Base-by-base conservation (phyloP, 129 eudicot species). In the Saposhnikovia divaricata region DNA sequence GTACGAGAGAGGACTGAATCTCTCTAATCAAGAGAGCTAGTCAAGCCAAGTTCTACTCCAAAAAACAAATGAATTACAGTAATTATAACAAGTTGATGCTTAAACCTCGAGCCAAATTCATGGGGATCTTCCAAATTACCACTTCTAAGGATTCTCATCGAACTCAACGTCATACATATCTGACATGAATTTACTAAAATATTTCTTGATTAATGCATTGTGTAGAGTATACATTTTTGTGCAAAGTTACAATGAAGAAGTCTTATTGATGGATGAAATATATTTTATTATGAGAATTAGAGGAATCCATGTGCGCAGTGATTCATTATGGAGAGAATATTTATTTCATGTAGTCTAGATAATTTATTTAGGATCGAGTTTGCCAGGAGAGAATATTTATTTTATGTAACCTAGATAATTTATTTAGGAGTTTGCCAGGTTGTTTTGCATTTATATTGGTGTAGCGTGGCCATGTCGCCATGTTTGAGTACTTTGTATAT, bases 401-500 rank as follows among this genome's bases (percentile, higher is more conserved):
- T 72, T 14, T 39, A 34, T 71, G 65, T 21, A 3, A 0, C 9
- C 37, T 19, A 6, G 44, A 11, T 18, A 6, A 39, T 39, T 34
- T 71, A 19, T 71, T 66, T 66, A 66, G 72, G n/a, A 42, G 25
- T 25, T 39, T 71, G 81, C 76, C 81, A 79, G 81, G 45, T 79
- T 79, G 81, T 66, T 45, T 66, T 75, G 81, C 81, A 66, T 79
- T 66, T 44, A 45, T 65, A 43, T 68, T 68, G 59, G 19, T 1
- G 57, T 66, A 45, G 75, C 81, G 81, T 79, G 81, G 63, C 38
- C 76, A 79, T 66, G 81, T 79, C 81, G 74, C 75, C 50, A 65
- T 63, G 48, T 46, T 43, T 28, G 40, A 65, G 59, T 66, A 6
- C 55, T 79, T 65, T 79, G 61, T 25, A 43, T 79, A 66, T 45